A percentile compares a stretch with the other conserved stretches of the same genome.
Conservation (phyloP, 192 early-diverging fungal species). For the Backusella morwellensis region DNA sequence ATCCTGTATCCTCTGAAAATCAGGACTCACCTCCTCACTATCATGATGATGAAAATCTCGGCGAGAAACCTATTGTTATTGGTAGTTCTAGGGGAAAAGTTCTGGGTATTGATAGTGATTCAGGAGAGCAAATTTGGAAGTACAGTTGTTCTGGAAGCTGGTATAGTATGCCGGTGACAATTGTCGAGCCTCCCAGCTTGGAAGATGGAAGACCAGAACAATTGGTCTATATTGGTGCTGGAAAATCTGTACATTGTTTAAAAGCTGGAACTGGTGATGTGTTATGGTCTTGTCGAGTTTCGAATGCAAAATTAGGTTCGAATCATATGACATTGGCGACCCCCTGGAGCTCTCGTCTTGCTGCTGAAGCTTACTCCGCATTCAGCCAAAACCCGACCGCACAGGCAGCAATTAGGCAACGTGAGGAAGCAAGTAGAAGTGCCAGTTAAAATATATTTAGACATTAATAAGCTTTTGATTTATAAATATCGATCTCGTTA, state of each 20-base stretch:
- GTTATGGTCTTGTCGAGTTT: slow-evolving; percentile 8
- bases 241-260: slow-evolving; percentile 18
- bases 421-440: background rate
- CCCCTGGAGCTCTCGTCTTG: slow-evolving; percentile 17
- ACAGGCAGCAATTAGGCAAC: background rate
- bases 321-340: slow-evolving; percentile 17
- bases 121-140: slow-evolving; percentile 20
- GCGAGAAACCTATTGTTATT: slow-evolving; percentile 1
- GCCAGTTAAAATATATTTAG: background rate
- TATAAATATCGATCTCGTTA: background rate
- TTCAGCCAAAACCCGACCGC: slow-evolving; percentile 7
- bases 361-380: slow-evolving; percentile 14
- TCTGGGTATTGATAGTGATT: slow-evolving; percentile 11
- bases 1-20: background rate
- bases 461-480: background rate
- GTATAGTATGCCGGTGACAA: slow-evolving; percentile 12
- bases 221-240: slow-evolving; percentile 16
- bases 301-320: slow-evolving; percentile 1
- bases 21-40: background rate
- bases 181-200: slow-evolving; percentile 10
- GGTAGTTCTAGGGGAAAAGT: slow-evolving; percentile 18
- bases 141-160: slow-evolving; percentile 23
- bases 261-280: slow-evolving; percentile 4
- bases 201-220: background rate
- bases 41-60: background rate